Conservation (phyloP, 2,329 filamentous ascomycete species). For the Fusarium protoensiforme region DNA sequence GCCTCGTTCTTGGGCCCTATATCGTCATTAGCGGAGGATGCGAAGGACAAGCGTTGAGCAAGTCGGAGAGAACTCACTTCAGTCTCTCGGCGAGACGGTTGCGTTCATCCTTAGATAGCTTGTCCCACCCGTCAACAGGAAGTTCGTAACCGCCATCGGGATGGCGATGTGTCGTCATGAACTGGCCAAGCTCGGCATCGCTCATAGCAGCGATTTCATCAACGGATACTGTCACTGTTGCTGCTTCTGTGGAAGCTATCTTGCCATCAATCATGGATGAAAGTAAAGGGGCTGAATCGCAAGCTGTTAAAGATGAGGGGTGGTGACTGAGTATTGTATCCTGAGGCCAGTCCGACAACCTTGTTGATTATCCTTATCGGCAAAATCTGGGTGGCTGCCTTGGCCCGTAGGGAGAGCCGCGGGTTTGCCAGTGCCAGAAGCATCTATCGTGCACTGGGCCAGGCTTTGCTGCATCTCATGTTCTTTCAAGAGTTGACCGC, state of each 20-base stretch:
- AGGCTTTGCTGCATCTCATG: too few relatives aligned
- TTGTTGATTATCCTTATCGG: too few relatives aligned
- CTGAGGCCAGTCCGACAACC: too few relatives aligned
- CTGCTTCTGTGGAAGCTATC: conserved; percentile 5
- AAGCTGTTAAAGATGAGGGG: not conserved
- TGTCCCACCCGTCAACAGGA: conserved; percentile 21
- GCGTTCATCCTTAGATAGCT: conserved; percentile 24
- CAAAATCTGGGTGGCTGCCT: too few relatives aligned
- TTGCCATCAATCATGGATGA: not conserved
- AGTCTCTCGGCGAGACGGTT: conserved; percentile 27
- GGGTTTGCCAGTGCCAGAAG: too few relatives aligned
- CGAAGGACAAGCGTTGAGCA: not conserved
- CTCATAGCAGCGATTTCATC: conserved; percentile 17
- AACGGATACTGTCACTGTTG: not conserved
- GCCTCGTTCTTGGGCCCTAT: not conserved
- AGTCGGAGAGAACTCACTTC: conserved; percentile 8
- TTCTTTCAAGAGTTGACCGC: too few relatives aligned
- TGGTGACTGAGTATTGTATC: too few relatives aligned
- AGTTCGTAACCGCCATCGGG: conserved; percentile 23
- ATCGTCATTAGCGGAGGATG: not conserved
- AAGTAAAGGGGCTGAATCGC: not conserved
- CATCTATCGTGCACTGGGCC: too few relatives aligned
- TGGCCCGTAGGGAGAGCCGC: too few relatives aligned
- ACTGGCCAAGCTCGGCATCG: conserved; percentile 29
- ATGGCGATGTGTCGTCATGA: conserved; percentile 27